These are phyloP conservation scores for Trichoderma semiorbis DNA, from an alignment of 2,329 filamentous ascomycete genomes.

Conservation along the genomic window DNA sequence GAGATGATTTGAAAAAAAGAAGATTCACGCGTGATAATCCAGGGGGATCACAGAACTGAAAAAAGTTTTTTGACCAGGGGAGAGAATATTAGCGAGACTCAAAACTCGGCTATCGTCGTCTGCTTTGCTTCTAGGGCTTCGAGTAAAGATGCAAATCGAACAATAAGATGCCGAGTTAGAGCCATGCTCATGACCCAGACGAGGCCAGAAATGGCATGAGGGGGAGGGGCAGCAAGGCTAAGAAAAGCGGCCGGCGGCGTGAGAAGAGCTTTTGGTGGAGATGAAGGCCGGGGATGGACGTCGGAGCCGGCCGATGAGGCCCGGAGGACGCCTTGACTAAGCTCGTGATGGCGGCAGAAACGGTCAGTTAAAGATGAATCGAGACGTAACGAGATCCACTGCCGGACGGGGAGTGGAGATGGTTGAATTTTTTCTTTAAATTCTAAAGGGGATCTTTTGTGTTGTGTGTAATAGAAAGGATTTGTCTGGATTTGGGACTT, in stretches of 20 bases:
- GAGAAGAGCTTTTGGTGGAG: neutral
- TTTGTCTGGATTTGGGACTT: neutral
- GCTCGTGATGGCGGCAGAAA: neutral
- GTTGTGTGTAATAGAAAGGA: neutral
- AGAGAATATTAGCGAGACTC: neutral
- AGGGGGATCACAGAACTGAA: neutral
- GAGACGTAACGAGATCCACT: slow-evolving; percentile 3
- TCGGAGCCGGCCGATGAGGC: slow-evolving; percentile 16
- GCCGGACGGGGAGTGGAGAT: neutral
- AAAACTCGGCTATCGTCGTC: neutral
- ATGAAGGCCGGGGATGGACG: neutral
- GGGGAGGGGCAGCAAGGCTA: slow-evolving; percentile 1
- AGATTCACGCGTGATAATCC: neutral
- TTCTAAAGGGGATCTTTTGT: neutral
- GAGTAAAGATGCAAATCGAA: neutral
- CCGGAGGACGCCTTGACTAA: slow-evolving; percentile 10
- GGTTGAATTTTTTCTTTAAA: neutral
- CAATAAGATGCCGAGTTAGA: neutral
- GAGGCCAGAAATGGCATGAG: slow-evolving; percentile 3
- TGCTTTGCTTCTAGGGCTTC: neutral
- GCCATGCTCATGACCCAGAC: neutral
- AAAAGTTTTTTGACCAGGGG: neutral
- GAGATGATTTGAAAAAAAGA: neutral
- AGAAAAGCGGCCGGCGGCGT: neutral
- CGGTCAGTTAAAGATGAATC: neutral